These are phyloP conservation scores for Stemphylium vesicarium DNA, from an alignment of 2,329 filamentous ascomycete species.

Conservation along the genomic window DNA sequence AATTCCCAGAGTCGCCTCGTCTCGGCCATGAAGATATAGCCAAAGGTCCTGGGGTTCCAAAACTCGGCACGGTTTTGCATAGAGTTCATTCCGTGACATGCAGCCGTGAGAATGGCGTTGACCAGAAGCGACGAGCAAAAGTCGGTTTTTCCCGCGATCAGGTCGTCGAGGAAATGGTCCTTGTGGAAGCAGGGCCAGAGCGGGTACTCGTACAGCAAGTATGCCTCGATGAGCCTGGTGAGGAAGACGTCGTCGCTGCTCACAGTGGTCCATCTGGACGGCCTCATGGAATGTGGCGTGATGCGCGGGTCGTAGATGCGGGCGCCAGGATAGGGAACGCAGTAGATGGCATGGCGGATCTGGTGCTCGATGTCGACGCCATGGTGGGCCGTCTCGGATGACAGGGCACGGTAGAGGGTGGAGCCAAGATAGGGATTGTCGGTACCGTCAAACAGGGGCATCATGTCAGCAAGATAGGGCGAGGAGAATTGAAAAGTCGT, in stretches of 20 bases:
- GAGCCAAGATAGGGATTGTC: constrained; percentile 5
- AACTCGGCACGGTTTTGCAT: constrained; percentile 5
- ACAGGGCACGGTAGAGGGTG: neutral
- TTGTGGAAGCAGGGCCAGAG: constrained; percentile 17
- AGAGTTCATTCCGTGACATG: constrained; percentile 6
- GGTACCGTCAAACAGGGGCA: neutral
- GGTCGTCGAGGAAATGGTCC: constrained; percentile 19
- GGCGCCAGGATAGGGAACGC: constrained; percentile 2
- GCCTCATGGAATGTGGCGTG: neutral
- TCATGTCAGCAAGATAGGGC: constrained; percentile 5
- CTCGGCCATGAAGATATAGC: constrained; percentile 7
- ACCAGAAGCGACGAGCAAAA: constrained; percentile 19
- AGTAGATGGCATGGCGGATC: neutral
- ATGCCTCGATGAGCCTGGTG: constrained; percentile 11
- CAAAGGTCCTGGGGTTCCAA: constrained; percentile 9
- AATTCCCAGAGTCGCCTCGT: constrained; percentile 5
- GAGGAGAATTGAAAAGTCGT: constrained; percentile 1
- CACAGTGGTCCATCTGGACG: constrained; percentile 14
- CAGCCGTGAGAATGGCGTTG: constrained; percentile 11
- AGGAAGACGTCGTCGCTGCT: constrained; percentile 12
- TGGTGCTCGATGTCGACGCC: neutral
- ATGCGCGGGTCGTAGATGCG: constrained; percentile 14
- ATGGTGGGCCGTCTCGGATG: neutral
- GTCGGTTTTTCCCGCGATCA: constrained; percentile 3
- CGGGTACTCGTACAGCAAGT: constrained; percentile 15